Evolutionary conservation across 352 stramenopile species (phyloP).

Genomic region (Phytophthora litchii): DNA sequence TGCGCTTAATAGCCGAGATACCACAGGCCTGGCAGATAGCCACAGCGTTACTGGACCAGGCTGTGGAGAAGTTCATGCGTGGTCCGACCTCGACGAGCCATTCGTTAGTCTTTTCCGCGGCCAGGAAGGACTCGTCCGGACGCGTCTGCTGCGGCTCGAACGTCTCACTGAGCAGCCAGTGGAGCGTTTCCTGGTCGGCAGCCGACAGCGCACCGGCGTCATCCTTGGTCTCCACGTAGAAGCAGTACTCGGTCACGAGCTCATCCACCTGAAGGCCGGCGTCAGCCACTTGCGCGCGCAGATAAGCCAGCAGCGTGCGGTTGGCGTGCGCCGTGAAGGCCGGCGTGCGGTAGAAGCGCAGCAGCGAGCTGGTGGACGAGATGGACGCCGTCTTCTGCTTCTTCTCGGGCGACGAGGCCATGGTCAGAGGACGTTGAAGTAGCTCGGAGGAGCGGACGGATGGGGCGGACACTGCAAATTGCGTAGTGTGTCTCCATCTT

Average conservation of each 20-base stretch:
- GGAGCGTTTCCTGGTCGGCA: conserved; percentile 76
- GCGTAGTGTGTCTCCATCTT: conserved; percentile 24
- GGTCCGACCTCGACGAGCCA: conserved; percentile 97
- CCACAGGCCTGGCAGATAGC: conserved; percentile 96
- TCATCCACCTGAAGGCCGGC: conserved; percentile 42
- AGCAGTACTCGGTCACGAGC: conserved; percentile 96
- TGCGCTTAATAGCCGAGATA: conserved; percentile 87
- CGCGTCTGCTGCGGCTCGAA: conserved; percentile 93
- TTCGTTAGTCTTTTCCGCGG: conserved; percentile 23
- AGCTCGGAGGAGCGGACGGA: conserved; percentile 12
- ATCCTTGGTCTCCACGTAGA: conserved; percentile 93
- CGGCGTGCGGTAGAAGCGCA: conserved; percentile 80
- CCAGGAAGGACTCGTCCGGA: conserved; percentile 60
- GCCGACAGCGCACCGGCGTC: conserved; percentile 42
- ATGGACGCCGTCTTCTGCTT: conserved; percentile 66
- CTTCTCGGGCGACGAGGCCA: conserved; percentile 59
- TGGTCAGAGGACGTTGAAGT: conserved; percentile 33
- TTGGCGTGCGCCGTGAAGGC: conserved; percentile 72
- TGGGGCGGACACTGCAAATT: conserved; percentile 35
- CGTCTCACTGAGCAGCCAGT: conserved; percentile 97
- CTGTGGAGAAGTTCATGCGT: conserved; percentile 98
- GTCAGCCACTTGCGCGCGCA: conserved; percentile 39
- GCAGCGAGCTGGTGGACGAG: conserved; percentile 39
- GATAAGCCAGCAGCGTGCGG: conserved; percentile 51
- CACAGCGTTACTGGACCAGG: conserved; percentile 98